Evolutionary conservation across 2,329 filamentous ascomycete genomes (phyloP).

Genomic region (Monilinia vaccinii-corymbosi): DNA sequence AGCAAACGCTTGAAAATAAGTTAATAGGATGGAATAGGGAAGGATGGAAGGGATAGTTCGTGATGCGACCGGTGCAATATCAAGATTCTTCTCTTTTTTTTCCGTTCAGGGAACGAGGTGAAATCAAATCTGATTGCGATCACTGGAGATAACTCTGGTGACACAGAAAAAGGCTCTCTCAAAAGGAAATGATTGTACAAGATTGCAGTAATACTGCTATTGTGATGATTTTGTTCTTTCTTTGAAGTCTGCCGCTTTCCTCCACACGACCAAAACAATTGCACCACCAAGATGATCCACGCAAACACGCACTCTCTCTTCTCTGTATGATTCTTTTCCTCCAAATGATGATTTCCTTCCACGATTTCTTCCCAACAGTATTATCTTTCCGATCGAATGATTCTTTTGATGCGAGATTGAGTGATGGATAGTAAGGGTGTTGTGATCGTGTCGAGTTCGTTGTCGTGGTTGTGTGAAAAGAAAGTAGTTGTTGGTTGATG

Average conservation of each 20-base stretch:
- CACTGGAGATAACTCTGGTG: constrained; percentile 28
- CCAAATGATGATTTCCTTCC: constrained; percentile 6
- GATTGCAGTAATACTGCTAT: constrained; percentile 27
- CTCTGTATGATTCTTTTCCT: constrained; percentile 6
- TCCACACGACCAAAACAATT: constrained; percentile 8
- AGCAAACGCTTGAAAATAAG: constrained; percentile 21
- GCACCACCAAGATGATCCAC: constrained; percentile 6
- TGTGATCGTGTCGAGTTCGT: neutral
- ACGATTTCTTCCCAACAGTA: neutral
- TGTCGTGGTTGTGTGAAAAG: neutral
- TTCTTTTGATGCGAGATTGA: neutral
- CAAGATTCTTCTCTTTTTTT: constrained; percentile 31
- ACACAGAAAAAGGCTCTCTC: constrained; percentile 24
- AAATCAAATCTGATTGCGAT: constrained; percentile 32
- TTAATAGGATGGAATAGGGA: constrained; percentile 19
- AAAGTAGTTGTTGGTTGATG: neutral
- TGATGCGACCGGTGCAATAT: constrained; percentile 28
- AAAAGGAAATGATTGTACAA: constrained; percentile 30
- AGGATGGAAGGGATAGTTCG: constrained; percentile 17
- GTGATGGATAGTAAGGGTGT: neutral
- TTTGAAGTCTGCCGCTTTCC: constrained; percentile 18
- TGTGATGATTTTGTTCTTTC: constrained; percentile 20
- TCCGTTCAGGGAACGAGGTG: constrained; percentile 30
- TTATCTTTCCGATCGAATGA: neutral
- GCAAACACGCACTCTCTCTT: constrained; percentile 1